These are phyloP conservation scores for Penicillium glabrum DNA, from an alignment of 2,329 filamentous ascomycete genomes.

Conservation along the genomic window DNA sequence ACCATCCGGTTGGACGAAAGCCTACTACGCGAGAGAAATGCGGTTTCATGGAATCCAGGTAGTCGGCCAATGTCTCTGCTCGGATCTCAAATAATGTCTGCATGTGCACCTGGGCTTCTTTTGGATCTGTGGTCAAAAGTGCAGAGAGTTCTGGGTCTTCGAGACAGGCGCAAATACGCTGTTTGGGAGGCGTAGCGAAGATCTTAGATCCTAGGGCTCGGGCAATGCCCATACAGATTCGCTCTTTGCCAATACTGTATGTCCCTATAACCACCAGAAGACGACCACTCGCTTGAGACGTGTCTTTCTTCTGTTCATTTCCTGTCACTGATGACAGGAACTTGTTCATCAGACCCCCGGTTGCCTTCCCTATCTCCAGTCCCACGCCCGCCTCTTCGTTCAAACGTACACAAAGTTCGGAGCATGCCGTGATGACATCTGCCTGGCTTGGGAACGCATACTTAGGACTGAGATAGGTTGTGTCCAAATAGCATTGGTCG, in stretches of 20 bases:
- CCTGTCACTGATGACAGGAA: slow-evolving; percentile 55
- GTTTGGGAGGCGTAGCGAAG: slow-evolving; percentile 79
- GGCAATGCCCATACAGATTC: slow-evolving; percentile 90
- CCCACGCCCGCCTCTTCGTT: slow-evolving; percentile 64
- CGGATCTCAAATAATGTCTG: slow-evolving; percentile 93
- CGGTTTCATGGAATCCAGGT: slow-evolving; percentile 75
- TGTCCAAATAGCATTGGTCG: slow-evolving; percentile 95
- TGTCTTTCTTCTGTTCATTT: slow-evolving; percentile 19
- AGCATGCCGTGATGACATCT: slow-evolving; percentile 83
- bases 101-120: slow-evolving; percentile 94
- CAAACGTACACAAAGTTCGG: slow-evolving; percentile 79
- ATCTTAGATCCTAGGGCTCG: slow-evolving; percentile 84
- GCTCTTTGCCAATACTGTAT: slow-evolving; percentile 97
- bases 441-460: slow-evolving; percentile 91
- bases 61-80: slow-evolving; percentile 84
- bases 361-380: slow-evolving; percentile 55
- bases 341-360: slow-evolving; percentile 61
- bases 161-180: slow-evolving; percentile 78
- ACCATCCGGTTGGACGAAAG: slow-evolving; percentile 93
- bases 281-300: slow-evolving; percentile 56
- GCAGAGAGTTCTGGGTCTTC: slow-evolving; percentile 79
- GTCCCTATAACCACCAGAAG: slow-evolving; percentile 92
- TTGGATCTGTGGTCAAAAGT: slow-evolving; percentile 75
- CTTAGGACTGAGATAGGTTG: slow-evolving; percentile 92
- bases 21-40: slow-evolving; percentile 85